Percentiles rank a stretch among this genome's conserved stretches.
phyloP scores from a whole-genome alignment of 495 filamentous ascomycete species.

The Jackrogersella multiformis region DNA sequence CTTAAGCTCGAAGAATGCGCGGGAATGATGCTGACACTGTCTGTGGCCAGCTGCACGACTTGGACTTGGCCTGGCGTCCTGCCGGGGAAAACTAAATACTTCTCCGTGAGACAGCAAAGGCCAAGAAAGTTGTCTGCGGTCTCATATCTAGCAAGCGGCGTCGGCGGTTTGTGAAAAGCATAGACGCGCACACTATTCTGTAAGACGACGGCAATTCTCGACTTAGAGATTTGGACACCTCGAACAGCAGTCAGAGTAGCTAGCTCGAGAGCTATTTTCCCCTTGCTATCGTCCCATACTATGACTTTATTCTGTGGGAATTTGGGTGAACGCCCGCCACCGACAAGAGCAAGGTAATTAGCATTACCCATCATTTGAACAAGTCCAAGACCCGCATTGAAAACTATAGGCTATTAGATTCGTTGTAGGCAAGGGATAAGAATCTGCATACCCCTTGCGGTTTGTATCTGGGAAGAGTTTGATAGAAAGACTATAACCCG shows the following conservation, averaged over 20 bases:
- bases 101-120: slow-evolving; percentile 77
- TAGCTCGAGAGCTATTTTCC: slow-evolving; percentile 71
- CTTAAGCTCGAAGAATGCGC: slow-evolving; percentile 83
- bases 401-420: slow-evolving; percentile 63
- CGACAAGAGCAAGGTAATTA: slow-evolving; percentile 89
- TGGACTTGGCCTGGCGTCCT: slow-evolving; percentile 90
- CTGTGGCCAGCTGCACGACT: slow-evolving; percentile 79
- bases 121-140: slow-evolving; percentile 89
- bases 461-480: slow-evolving; percentile 77
- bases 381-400: slow-evolving; percentile 84
- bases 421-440: neutral
- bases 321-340: slow-evolving; percentile 86
- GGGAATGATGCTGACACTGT: slow-evolving; percentile 92
- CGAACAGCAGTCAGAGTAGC: slow-evolving; percentile 70
- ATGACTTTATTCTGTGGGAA: slow-evolving; percentile 91
- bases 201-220: slow-evolving; percentile 81
- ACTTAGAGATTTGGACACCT: slow-evolving; percentile 78
- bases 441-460: slow-evolving; percentile 52
- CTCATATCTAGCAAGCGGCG: slow-evolving; percentile 78
- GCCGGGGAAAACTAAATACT: slow-evolving; percentile 82
- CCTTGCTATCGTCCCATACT: slow-evolving; percentile 90
- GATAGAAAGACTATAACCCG: slow-evolving; percentile 74
- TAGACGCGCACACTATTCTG: slow-evolving; percentile 86
- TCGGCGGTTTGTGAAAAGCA: slow-evolving; percentile 76
- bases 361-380: slow-evolving; percentile 89